Percentiles rank a stretch among this genome's conserved stretches.
Evolutionary conservation across 371 early-diverging fungal genomes (phyloP).

Genomic region (Syncephalastrum contaminatum): DNA sequence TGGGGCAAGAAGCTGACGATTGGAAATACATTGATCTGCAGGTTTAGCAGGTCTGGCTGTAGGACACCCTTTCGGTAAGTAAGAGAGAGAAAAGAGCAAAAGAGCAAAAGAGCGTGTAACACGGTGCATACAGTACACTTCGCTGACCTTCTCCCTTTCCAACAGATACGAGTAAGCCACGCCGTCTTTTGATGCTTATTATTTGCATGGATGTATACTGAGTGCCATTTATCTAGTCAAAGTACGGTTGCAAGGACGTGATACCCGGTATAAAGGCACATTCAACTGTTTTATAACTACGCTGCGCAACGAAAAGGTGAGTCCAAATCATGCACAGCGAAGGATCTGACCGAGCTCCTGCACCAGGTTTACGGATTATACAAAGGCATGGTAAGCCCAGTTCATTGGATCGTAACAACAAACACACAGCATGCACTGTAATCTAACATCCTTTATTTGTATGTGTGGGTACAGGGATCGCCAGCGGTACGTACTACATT

Average conservation of each 20-base stretch:
- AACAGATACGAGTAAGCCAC: no score
- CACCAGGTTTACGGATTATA: conserved; percentile 59
- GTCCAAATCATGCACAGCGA: background rate
- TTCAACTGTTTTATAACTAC: conserved; percentile 61
- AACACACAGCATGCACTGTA: background rate
- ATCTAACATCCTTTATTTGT: background rate
- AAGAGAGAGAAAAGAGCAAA: background rate
- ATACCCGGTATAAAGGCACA: conserved; percentile 58
- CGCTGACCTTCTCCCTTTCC: background rate
- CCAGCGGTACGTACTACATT: conserved; percentile 43
- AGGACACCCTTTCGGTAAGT: conserved; percentile 45
- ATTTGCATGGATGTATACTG: no score
- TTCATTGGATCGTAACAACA: background rate
- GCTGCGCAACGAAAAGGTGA: conserved; percentile 61
- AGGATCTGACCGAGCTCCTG: background rate
- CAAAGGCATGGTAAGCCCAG: conserved; percentile 64
- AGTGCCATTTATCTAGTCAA: conserved; percentile 38
- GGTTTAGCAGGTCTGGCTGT: conserved; percentile 64
- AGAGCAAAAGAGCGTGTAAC: background rate
- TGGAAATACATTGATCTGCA: conserved; percentile 14
- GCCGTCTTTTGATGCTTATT: no score
- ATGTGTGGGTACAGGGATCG: conserved; percentile 34
- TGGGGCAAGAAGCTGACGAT: background rate
- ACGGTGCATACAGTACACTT: background rate
- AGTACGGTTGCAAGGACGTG: conserved; percentile 59